Base-by-base conservation (phyloP, 2,329 filamentous ascomycete species). In the Botrytis elliptica region DNA sequence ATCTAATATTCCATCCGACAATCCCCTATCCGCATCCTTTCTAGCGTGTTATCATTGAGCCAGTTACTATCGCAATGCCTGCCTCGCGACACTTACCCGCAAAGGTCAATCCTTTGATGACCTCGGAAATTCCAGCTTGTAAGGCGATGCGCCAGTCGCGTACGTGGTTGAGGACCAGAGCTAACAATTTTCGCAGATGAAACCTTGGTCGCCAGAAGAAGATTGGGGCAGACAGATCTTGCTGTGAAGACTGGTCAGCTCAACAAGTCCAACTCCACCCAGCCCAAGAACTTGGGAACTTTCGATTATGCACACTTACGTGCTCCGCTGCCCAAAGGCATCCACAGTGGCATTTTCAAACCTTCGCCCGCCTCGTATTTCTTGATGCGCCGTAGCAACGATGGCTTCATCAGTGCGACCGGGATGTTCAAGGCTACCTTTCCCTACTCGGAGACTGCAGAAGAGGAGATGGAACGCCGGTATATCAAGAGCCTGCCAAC, bases 231-330 rank as follows among this genome's bases (percentile, higher is more conserved):
- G 84, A 99, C 96, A 38, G 93, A 97, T 83, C 88, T 99, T 76
- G 91, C 91, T 16, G 90, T 95, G 70, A 96, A 94, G 85, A 90
- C 94, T 79, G 90, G 91, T 49, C 90, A 92, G 78, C 85, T 91
- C n/a, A 89, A 89, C 74, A 89, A 89, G 16, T 88, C 88, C 57
- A 92, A 90, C 82, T 91, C 93, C 76, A 89, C 90, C 73, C 93
- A 93, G 81, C 86, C 90, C 65, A 87, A 91, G 77, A 90, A 92
- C 78, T 86, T 96, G 75, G 94, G 93, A 70, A 90, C 91, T 65
- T 97, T 99, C 82, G 96, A 98, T 83, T 99, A 99, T 83, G 95
- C 95, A 77, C 96, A 99, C 82, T 87, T 99, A 68, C 92, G 95
- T 80, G 95, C 95, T 75, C 95, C 96, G 22, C 85, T 99, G 65